These are phyloP conservation scores for Saksenaea vasiformis DNA, from an alignment of 371 early-diverging fungal genomes.

Conservation along the genomic window DNA sequence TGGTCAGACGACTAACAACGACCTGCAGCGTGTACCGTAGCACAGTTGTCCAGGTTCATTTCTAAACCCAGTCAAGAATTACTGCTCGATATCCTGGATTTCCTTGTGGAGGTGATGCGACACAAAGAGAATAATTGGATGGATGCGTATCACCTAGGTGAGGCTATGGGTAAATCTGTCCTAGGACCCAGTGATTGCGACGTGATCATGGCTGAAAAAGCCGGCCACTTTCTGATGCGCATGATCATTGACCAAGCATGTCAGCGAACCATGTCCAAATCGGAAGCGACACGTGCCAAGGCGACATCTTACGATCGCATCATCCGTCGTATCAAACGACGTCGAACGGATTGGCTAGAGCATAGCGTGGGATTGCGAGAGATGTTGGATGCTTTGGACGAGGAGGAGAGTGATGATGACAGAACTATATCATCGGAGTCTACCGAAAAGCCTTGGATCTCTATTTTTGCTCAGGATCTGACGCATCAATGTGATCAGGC, in stretches of 20 bases:
- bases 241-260: slow-evolving; percentile 11
- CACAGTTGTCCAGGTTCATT: slow-evolving; percentile 9
- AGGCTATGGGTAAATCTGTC: slow-evolving; percentile 19
- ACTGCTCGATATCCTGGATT: slow-evolving; percentile 16
- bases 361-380: not conserved
- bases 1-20: not conserved
- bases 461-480: not conserved
- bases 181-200: slow-evolving; percentile 15
- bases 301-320: slow-evolving; percentile 39
- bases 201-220: slow-evolving; percentile 18
- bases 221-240: slow-evolving; percentile 11
- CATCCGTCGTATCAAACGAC: slow-evolving; percentile 5
- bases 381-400: not conserved
- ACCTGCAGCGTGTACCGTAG: slow-evolving; percentile 1
- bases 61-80: slow-evolving; percentile 8
- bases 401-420: not conserved
- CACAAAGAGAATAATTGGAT: slow-evolving; percentile 16
- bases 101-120: slow-evolving; percentile 16
- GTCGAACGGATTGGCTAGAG: not conserved
- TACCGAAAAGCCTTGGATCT: not conserved
- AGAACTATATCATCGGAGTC: not conserved
- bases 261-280: slow-evolving; percentile 24
- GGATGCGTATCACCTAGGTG: slow-evolving; percentile 17
- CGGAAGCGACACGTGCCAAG: slow-evolving; percentile 38
- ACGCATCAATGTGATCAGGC: slow-evolving; percentile 1